Base-by-base conservation (phyloP, 108 stramenopile genomes). In the Pseudonitzschia multistriata region DNA sequence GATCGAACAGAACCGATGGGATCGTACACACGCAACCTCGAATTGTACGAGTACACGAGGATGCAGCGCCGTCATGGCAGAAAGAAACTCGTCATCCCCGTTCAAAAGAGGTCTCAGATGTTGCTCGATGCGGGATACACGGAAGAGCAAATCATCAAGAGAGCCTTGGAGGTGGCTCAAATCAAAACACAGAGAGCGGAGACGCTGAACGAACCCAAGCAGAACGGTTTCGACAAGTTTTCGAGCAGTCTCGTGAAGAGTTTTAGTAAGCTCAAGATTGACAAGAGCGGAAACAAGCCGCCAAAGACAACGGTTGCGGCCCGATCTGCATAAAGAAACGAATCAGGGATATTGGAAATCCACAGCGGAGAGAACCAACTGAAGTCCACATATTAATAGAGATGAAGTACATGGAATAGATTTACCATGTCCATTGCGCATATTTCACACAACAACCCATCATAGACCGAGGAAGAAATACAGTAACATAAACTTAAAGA, bases 61-160 rank as follows among this genome's bases (percentile, higher is more conserved):
- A 53, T 7, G 15, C 29, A 57, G 14, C 28, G 57, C 19, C 71
- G 77, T 19, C 53, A 49, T 21, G 52, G 71, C 22, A 34, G 61
- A 37, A 67, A 67, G 59, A 29, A 65, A 47, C 66, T 72, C 14
- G 24, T 27, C 22, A 67, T 78, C 48, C 50, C 77, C 4, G 77
- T 78, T 28, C 77, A 60, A 17, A 60, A 70, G 19, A 69, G 76
- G n/a, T 50, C 76, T 1, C 64, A 66, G 27, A 47, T 71, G 45
- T 33, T 77, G 17, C 56, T 71, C 31, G 42, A 49, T 48, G 48
- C 70, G 1, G 76, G 76, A 8, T 77, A 70, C 65, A 62, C 56
- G 3, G 50, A 65, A 7, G 64, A 66, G 10, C 68, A 77, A 30
- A 69, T 77, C 37, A 62, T 40, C 45, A 54, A 48, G 17, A 31